A percentile compares a stretch with the other conserved stretches of the same genome.
These are phyloP conservation scores for Tetrahymena elliotti DNA, from an alignment of 73 alveolate genomes.

Conservation along the genomic window DNA sequence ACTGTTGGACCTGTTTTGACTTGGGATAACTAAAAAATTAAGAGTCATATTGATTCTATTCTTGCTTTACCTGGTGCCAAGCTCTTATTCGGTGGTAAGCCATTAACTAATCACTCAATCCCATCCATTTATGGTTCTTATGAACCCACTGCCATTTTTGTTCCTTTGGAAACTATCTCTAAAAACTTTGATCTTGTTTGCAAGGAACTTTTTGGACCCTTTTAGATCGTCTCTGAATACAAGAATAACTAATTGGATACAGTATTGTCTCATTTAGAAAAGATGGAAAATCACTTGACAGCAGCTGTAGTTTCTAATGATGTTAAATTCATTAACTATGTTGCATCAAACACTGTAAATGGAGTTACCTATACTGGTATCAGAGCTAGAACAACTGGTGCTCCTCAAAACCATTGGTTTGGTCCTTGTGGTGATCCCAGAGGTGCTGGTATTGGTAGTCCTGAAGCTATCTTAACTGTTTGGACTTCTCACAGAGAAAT, in stretches of 20 bases:
- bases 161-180: constrained; percentile 58
- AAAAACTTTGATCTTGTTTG: constrained; percentile 50
- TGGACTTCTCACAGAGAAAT: constrained; percentile 96
- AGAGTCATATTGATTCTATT: constrained; percentile 68
- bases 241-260: constrained; percentile 10
- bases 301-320: constrained; percentile 94
- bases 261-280: constrained; percentile 47
- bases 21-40: constrained; percentile 66
- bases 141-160: constrained; percentile 81
- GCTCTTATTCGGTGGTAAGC: constrained; percentile 87
- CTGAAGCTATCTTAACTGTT: constrained; percentile 67
- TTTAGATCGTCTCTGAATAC: constrained; percentile 66
- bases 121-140: constrained; percentile 78
- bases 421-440: constrained; percentile 95
- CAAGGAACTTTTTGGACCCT: constrained; percentile 93
- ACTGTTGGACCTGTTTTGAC: constrained; percentile 73
- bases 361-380: constrained; percentile 81
- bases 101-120: constrained; percentile 56
- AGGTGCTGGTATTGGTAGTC: constrained; percentile 94
- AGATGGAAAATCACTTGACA: constrained; percentile 80
- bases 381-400: constrained; percentile 97
- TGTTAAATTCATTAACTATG: constrained; percentile 56
- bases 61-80: constrained; percentile 77
- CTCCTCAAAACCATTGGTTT: constrained; percentile 98
- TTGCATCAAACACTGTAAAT: constrained; percentile 53